These are phyloP conservation scores for Pseudotsuga menziesii DNA, from an alignment of 75 land plant genomes.

Conservation along the genomic window DNA sequence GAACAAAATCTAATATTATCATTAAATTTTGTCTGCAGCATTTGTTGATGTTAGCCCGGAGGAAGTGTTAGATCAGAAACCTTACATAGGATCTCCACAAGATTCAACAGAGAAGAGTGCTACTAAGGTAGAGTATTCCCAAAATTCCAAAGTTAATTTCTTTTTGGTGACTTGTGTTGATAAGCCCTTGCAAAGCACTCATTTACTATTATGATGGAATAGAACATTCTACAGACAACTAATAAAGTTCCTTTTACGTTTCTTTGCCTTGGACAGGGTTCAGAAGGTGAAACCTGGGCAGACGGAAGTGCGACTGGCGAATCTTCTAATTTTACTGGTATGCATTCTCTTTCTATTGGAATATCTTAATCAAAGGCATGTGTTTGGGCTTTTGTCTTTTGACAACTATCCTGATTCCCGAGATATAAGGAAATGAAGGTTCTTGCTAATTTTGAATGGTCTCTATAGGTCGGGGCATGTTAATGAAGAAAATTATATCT, in stretches of 20 bases:
- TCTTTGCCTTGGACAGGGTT: slow-evolving; percentile 16
- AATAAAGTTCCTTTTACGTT: slow-evolving; percentile 9
- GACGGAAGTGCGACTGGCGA: not conserved
- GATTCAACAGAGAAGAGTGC: slow-evolving; percentile 25
- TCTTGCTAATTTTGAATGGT: not conserved
- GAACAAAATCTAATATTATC: not conserved
- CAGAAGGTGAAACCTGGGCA: not conserved
- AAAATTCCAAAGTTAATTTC: slow-evolving; percentile 36
- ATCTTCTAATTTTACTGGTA: not conserved
- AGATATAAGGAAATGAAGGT: not conserved
- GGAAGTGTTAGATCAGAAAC: slow-evolving; percentile 32
- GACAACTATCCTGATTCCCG: not conserved
- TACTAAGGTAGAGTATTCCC: slow-evolving; percentile 20
- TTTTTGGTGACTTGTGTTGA: not conserved
- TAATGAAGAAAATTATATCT: not conserved
- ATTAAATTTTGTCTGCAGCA: slow-evolving; percentile 32
- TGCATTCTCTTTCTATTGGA: not conserved
- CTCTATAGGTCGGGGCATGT: not conserved
- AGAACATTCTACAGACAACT: not conserved
- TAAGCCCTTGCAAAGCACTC: not conserved
- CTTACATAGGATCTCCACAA: slow-evolving; percentile 27
- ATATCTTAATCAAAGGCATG: no score
- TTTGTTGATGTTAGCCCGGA: slow-evolving; percentile 79
- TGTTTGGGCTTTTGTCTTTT: not conserved
- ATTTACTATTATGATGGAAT: not conserved